phyloP scores from a whole-genome alignment of 2,329 filamentous ascomycete species.

The Kalmusia sp. region DNA sequence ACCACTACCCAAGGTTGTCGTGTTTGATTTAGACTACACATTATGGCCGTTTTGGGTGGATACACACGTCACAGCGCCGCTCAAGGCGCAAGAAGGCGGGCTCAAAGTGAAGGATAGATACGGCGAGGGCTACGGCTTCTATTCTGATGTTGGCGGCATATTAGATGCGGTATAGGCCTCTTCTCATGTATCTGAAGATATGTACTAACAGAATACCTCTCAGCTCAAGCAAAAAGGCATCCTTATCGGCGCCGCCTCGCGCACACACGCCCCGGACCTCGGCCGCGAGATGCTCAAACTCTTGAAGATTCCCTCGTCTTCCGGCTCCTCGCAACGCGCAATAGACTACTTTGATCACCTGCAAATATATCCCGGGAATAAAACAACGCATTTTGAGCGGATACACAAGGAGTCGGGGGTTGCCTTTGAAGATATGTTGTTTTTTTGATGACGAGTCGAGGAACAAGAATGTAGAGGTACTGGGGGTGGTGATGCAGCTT shows the following conservation, averaged over 20 bases:
- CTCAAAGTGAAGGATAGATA: constrained; percentile 59
- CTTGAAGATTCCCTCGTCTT: constrained; percentile 68
- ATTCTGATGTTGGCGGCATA: constrained; percentile 52
- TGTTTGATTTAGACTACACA: constrained; percentile 97
- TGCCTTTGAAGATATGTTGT: constrained; percentile 83
- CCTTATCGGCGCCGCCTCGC: constrained; percentile 75
- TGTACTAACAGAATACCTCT: constrained; percentile 55
- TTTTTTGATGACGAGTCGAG: constrained; percentile 93
- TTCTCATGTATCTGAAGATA: neutral
- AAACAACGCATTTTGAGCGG: constrained; percentile 83
- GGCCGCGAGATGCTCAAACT: constrained; percentile 81
- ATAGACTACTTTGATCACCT: constrained; percentile 64
- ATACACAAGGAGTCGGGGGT: constrained; percentile 76
- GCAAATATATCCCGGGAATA: constrained; percentile 75
- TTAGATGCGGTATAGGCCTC: constrained; percentile 43
- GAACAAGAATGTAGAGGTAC: constrained; percentile 79
- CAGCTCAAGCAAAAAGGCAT: constrained; percentile 56
- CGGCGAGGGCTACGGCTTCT: constrained; percentile 56
- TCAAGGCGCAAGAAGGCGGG: constrained; percentile 60
- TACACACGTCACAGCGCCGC: constrained; percentile 81
- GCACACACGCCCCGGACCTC: constrained; percentile 80
- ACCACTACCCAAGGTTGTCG: constrained; percentile 81
- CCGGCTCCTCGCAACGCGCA: constrained; percentile 51
- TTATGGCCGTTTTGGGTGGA: constrained; percentile 99
- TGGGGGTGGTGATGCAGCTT: constrained; percentile 86